phyloP scores from a whole-genome alignment of 106 monocot species.

The Allium sativum region DNA sequence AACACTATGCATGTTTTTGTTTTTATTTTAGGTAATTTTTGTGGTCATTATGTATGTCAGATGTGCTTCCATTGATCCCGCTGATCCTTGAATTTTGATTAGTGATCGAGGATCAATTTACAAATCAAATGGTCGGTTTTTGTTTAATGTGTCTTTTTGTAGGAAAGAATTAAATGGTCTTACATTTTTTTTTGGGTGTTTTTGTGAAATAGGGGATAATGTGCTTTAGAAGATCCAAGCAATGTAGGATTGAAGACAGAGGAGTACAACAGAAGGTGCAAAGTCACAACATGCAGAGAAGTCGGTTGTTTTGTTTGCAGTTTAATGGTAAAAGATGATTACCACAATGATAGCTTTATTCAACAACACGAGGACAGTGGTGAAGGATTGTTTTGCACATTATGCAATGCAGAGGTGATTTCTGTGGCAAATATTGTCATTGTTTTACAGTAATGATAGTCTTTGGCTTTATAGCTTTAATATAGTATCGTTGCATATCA shows the following conservation, averaged over 20 bases:
- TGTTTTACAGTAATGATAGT: too few relatives aligned
- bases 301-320: constrained; percentile 29
- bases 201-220: constrained; percentile 13
- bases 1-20: background rate
- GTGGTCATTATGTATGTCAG: constrained; percentile 65
- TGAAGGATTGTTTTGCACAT: constrained; percentile 62
- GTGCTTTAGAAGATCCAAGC: constrained; percentile 14
- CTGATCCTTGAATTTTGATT: constrained; percentile 54
- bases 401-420: constrained; percentile 71
- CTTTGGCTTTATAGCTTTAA: too few relatives aligned
- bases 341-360: constrained; percentile 20
- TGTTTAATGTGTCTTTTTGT: background rate
- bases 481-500: too few relatives aligned
- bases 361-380: constrained; percentile 22
- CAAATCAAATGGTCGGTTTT: constrained; percentile 17
- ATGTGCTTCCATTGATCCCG: constrained; percentile 73
- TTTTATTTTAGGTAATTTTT: constrained; percentile 43
- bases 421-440: too few relatives aligned
- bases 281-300: constrained; percentile 8
- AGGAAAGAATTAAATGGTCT: too few relatives aligned
- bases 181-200: background rate
- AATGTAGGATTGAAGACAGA: constrained; percentile 16
- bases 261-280: constrained; percentile 9
- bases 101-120: constrained; percentile 9
- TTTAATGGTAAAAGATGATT: constrained; percentile 49